Evolutionary conservation across 805 yeast genomes (phyloP), one percentile per base, ranked within the genome.

Genomic region (Pichia thaimueangensis): DNA sequence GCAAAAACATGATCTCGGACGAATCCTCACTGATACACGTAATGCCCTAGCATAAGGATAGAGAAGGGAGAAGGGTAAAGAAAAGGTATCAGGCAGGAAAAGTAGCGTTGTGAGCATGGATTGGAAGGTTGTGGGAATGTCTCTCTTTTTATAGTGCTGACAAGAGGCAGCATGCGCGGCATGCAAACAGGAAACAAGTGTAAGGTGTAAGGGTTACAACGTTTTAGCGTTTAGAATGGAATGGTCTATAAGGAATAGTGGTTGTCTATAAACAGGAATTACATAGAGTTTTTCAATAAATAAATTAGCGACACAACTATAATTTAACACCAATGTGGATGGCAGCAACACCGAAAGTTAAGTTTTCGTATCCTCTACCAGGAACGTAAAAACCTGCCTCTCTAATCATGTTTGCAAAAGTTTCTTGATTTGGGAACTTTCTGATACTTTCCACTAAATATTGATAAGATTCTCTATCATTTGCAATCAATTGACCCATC

Each of bases 1-100:
- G 98, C 98, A 91, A 91, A 91, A 86, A 93, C 97, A 91, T 95
- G 95, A 89, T 88, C 98, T 91, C 98, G 97, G 98, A 93, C 96
- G 96, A 89, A 88, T 93, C 98, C 97, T 91, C 98, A 91, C 96
- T 89, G 97, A 91, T 88, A 87, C 95, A 95, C 96, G 97, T 93
- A 91, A 88, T 91, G 96, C 97, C 97, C 98, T 83, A 84, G 98
- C 97, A 91, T 87, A 91, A 91, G 82, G 97, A 89, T 86, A 72
- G 65, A 29, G 34, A 39, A 38, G 28, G 45, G 29, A 23, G 32
- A 17, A 29, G 24, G 53, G 7, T 4, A 12, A 15, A n/a, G 11
- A 39, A 17, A 17, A 19, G 16, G 11, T 6, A 13, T 9, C 8
- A 32, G 25, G 23, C 2, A 21, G 27, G 11, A 20, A 20, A 4